Evolutionary conservation across 2,329 filamentous ascomycete genomes (phyloP).

Genomic region (Aplosporella prunicola): DNA sequence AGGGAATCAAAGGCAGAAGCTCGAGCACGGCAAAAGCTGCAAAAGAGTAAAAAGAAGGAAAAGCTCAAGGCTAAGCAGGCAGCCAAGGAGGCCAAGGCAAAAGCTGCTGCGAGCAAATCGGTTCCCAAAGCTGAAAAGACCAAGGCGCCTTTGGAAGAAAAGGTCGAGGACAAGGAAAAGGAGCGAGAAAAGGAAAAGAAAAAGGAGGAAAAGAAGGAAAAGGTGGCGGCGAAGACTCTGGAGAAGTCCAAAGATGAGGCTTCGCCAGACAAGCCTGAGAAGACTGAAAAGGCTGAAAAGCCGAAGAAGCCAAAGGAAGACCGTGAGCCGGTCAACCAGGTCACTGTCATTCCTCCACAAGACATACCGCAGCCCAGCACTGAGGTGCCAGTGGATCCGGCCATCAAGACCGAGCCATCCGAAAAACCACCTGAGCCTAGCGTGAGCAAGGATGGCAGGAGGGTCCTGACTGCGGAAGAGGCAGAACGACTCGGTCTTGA

Average conservation of each 20-base stretch:
- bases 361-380: constrained; percentile 10
- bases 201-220: constrained; percentile 23
- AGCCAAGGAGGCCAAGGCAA: constrained; percentile 12
- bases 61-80: constrained; percentile 14
- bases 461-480: constrained; percentile 26
- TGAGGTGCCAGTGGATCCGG: constrained; percentile 8
- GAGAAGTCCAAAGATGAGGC: constrained; percentile 1
- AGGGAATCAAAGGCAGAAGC: constrained; percentile 6
- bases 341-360: constrained; percentile 7
- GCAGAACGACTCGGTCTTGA: constrained; percentile 32
- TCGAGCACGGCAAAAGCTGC: constrained; percentile 2
- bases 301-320: constrained; percentile 14
- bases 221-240: constrained; percentile 16
- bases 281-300: constrained; percentile 15
- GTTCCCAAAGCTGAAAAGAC: constrained; percentile 1
- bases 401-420: constrained; percentile 9
- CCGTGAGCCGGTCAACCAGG: constrained; percentile 2
- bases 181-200: constrained; percentile 20
- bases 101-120: constrained; percentile 9
- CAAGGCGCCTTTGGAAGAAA: constrained; percentile 9
- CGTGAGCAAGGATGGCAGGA: constrained; percentile 7
- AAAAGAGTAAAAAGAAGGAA: constrained; percentile 10
- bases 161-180: constrained; percentile 22
- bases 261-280: constrained; percentile 11
- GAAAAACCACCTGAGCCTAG: constrained; percentile 7